Evolutionary conservation across 257 asterid species (phyloP), one percentile per base, ranked within the genome.

Genomic region (Nicotiana sylvestris): DNA sequence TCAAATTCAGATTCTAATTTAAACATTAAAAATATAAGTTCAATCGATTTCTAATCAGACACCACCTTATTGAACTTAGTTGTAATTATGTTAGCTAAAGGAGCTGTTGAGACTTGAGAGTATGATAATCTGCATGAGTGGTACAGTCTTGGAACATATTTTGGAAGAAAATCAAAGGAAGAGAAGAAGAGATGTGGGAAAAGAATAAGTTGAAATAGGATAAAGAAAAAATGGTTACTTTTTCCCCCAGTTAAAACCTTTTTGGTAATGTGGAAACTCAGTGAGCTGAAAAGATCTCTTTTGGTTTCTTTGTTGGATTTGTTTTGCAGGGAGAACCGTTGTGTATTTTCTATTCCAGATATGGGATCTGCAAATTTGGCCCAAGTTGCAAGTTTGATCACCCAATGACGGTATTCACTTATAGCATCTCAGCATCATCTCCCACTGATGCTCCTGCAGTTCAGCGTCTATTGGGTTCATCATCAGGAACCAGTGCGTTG

Each of bases 321-420:
- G 66, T 79, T 87, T 85, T 88, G 65, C 86, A 96, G 98, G 99
- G 98, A 85, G 98, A 93, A 87, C 94, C 97, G 70, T 43, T 94
- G 85, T 96, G 99, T 83, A 91, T 89, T 66, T 96, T 94, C 92
- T 96, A 96, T 89, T 92, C 99, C 82, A 90, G 96, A 76, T 96
- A 92, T 83, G 98, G 99, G 82, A 96, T 91, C 83, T 96, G 99
- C 94, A 96, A 96, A 86, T 96, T 94, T 88, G 99, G 98, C 72
- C 98, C 98, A 83, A 93, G 97, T 90, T 96, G 99, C 98, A 96
- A 94, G 88, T 96, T 91, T 89, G 97, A 96, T 91, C 99, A 94
- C 87, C 98, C 99, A 13, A 94, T 94, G 98, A 89, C 91, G 78
- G 97, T 89, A 81, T 88, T 90, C 82, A 85, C 94, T 15, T 91